A percentile compares a stretch with the other conserved stretches of the same genome.
These are phyloP conservation scores for Salix udensis DNA, from an alignment of 345 rosid species.

Conservation along the genomic window DNA sequence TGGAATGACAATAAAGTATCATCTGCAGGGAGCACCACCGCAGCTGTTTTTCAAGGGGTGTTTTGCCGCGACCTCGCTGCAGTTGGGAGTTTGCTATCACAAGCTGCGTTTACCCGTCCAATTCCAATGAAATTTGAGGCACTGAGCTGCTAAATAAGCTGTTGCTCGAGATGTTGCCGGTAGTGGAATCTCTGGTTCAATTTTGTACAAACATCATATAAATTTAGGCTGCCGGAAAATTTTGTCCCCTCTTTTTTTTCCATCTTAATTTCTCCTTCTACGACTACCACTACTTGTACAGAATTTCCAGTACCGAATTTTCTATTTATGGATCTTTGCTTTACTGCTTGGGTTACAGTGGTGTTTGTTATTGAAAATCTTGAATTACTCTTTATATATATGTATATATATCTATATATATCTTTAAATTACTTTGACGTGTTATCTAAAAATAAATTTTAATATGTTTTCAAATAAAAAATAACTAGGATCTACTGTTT, in stretches of 20 bases:
- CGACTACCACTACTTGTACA: conserved; percentile 36
- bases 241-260: conserved; percentile 44
- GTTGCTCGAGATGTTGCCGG: conserved; percentile 31
- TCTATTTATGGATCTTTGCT: conserved; percentile 1
- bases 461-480: no score
- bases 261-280: not conserved
- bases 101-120: conserved; percentile 72
- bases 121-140: conserved; percentile 82
- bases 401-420: no score
- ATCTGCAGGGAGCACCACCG: conserved; percentile 19
- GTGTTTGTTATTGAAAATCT: no score
- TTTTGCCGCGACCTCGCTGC: conserved; percentile 86
- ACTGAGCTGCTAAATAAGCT: conserved; percentile 57
- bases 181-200: conserved; percentile 33
- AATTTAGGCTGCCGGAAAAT: conserved; percentile 38
- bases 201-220: conserved; percentile 34
- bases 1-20: conserved; percentile 19
- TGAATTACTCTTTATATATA: no score
- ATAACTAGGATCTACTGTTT: not conserved
- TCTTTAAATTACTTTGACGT: no score
- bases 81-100: conserved; percentile 69
- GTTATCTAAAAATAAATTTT: no score
- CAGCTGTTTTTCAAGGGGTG: conserved; percentile 71
- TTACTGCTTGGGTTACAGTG: not conserved
- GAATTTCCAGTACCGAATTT: conserved; percentile 21